Percentiles rank a stretch among this genome's conserved stretches.
phyloP scores from a whole-genome alignment of 345 rosid genomes.

The Lepidium sativum region DNA sequence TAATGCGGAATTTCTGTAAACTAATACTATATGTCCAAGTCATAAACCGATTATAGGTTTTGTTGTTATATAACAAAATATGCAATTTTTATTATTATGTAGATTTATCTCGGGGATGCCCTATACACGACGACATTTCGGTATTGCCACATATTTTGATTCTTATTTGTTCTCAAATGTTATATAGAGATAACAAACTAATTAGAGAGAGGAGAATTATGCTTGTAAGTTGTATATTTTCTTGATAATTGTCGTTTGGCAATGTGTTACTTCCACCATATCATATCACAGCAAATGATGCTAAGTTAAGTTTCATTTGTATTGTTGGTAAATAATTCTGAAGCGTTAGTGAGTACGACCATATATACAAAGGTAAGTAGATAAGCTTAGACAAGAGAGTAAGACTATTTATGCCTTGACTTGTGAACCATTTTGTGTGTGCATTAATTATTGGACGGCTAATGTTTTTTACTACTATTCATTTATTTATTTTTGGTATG shows the following conservation, averaged over 20 bases:
- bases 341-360: not conserved
- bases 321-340: not conserved
- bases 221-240: too few relatives aligned
- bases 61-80: not conserved
- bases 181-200: not conserved
- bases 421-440: not conserved
- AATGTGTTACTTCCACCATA: not conserved
- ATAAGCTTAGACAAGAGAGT: constrained; percentile 1
- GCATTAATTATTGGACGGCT: constrained; percentile 19
- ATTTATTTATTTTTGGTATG: not conserved
- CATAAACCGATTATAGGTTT: constrained; percentile 1
- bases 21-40: not conserved
- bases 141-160: constrained; percentile 5
- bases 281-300: not conserved
- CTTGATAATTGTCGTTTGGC: not conserved
- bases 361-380: not conserved
- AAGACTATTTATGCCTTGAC: constrained; percentile 1
- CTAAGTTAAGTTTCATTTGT: not conserved
- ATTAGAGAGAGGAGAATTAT: too few relatives aligned
- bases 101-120: not conserved
- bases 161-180: not conserved
- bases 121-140: constrained; percentile 20
- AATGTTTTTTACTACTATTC: too few relatives aligned
- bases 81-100: not conserved
- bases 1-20: too few relatives aligned